Percentiles rank a stretch among this genome's conserved stretches.
Conservation (phyloP, 805 yeast genomes). For the Candida vaughaniae region DNA sequence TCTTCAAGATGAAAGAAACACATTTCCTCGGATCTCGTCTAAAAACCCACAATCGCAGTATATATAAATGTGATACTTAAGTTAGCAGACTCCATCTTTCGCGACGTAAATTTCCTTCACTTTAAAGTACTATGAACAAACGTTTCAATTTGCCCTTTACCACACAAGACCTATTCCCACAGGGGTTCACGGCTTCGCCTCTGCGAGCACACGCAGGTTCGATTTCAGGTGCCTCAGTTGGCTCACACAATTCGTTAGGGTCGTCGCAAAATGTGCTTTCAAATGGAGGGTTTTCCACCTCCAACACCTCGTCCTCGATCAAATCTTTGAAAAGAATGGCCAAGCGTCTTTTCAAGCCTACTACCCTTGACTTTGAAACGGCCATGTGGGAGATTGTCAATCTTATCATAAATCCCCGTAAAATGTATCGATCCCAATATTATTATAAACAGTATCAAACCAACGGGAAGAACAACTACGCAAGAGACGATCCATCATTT, state of each 20-base stretch:
- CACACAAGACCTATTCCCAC: slow-evolving; percentile 44
- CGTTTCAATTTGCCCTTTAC: slow-evolving; percentile 41
- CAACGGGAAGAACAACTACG: slow-evolving; percentile 51
- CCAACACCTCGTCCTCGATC: slow-evolving; percentile 10
- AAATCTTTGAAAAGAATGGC: slow-evolving; percentile 30
- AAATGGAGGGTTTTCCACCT: not conserved
- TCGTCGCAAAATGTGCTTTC: not conserved
- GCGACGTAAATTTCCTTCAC: too few species aligned
- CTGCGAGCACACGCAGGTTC: slow-evolving; percentile 23
- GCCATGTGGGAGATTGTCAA: slow-evolving; percentile 89
- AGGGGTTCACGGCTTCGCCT: slow-evolving; percentile 19
- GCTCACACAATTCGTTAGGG: slow-evolving; percentile 1
- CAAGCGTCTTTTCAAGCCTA: slow-evolving; percentile 56
- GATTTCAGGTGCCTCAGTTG: slow-evolving; percentile 9
- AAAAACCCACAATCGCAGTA: too few species aligned
- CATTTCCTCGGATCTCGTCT: too few species aligned
- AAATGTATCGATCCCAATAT: slow-evolving; percentile 78
- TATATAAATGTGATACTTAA: too few species aligned
- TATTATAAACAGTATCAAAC: slow-evolving; percentile 54
- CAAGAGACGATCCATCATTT: slow-evolving; percentile 91
- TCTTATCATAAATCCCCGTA: slow-evolving; percentile 69
- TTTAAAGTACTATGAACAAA: slow-evolving; percentile 19
- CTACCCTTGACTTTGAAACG: slow-evolving; percentile 85
- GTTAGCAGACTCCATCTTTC: too few species aligned
- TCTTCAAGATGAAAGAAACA: too few species aligned